Evolutionary conservation across 2,329 filamentous ascomycete species (phyloP), one percentile per base, ranked within the genome.

Genomic region (Pseudogymnoascus pannorum): DNA sequence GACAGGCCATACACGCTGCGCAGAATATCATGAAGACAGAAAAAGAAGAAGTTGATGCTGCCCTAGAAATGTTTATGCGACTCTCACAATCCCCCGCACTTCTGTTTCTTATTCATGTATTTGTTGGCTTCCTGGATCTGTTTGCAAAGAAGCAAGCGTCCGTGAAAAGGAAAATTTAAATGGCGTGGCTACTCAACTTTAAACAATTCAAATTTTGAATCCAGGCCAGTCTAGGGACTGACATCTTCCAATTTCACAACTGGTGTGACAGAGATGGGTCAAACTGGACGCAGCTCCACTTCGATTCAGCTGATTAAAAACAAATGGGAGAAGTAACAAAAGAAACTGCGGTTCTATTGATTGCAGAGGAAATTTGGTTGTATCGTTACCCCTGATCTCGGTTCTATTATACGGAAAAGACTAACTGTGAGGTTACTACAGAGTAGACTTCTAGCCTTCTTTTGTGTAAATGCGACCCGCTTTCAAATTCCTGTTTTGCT

Each of bases 211-310:
- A 33, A 33, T 29, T 29, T 29, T 12, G 31, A 33, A 33, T 33
- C 9, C 4, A 33, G 2, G 31, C 9, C 31, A 12, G 4, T 33
- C 31, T 12, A 4, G 31, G 31, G n/a, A n/a, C n/a, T 78, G 71
- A 77, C 72, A 12, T 78, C 79, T 2, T 63, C 81, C 42, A 79
- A 79, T 60, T 58, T 81, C 62, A 69, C 75, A 1, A 81, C 74
- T 33, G 79, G 79, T 0, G 78, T 81, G 42, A 78, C 81, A 62
- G 74, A 75, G 62, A 69, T 74, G 42, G 42, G 42, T 11, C 51
- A 57, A 20, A 68, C 70, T 36, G 71, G 61, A 5, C 44, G 44
- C 3, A 77, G 75, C 61, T 77, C 74, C 60, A 77, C 74, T 4
- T 60, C 77, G 29, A 70, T 78, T n/a, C 76, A 77, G 65, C 75